Evolutionary conservation across 1,284 basidiomycete genomes (phyloP), one percentile per base, ranked within the genome.

Genomic region (Limonomyces culmigenus): DNA sequence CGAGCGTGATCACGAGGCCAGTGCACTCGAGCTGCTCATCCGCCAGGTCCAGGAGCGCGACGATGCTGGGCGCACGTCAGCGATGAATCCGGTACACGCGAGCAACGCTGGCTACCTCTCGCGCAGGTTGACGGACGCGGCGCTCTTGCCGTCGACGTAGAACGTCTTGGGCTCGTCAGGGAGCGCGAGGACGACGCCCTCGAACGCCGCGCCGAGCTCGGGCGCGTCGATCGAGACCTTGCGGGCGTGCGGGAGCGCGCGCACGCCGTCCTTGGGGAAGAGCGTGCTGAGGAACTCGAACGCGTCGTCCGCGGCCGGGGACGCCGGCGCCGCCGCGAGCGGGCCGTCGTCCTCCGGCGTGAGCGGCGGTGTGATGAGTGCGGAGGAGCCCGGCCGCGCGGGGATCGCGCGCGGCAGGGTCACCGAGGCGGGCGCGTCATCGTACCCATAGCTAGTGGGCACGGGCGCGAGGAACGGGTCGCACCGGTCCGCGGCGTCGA

Each of bases 71-170:
- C n/a, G n/a, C n/a, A n/a, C n/a, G n/a, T n/a, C 12, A 41, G 3
- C n/a, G 31, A 18, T 18, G 33, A 13, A 16, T 32, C 25, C n/a
- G 6, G 30, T 10, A 17, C 15, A 32, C 8, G 16, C 10, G 8
- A 27, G 8, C 23, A n/a, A 27, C 23, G 8, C 23, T 27, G n/a
- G 23, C 23, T 43, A 83, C 80, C 81, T 85, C 63, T 86, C 83
- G 45, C 80, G 66, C 29, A 86, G 60, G 51, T 70, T 75, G 45
- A 85, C 73, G 17, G 69, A 65, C 40, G 75, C 70, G 23, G 81
- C 77, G 45, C 71, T 77, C 60, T 83, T 81, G 43, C 78, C 78
- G 48, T 84, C 74, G 36, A 86, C 75, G 47, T 84, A 86, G 29
- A 86, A 59, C 13, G 77, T 83, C 58, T 70, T 79, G 23, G 69